Conservation (phyloP, 1,284 basidiomycete species). For the Kwoniella shivajii region DNA sequence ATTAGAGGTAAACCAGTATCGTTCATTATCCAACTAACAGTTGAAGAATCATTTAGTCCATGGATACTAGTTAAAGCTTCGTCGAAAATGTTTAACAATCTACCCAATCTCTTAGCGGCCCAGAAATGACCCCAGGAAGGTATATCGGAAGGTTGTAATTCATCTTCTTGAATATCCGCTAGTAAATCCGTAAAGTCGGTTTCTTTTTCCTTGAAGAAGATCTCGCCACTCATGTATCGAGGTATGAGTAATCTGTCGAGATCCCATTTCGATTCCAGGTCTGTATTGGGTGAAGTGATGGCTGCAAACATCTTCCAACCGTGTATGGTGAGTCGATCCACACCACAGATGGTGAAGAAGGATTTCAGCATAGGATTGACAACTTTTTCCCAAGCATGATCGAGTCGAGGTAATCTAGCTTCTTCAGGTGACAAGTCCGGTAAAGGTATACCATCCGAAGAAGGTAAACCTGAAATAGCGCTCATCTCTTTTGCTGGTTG, state of each 20-base stretch:
- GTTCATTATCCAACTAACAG: slow-evolving; percentile 29
- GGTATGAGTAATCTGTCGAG: slow-evolving; percentile 36
- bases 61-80: slow-evolving; percentile 35
- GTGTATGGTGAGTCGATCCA: slow-evolving; percentile 42
- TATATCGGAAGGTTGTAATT: slow-evolving; percentile 33
- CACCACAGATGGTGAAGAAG: slow-evolving; percentile 35
- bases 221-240: slow-evolving; percentile 35
- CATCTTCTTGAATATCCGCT: slow-evolving; percentile 25
- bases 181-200: slow-evolving; percentile 13
- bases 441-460: slow-evolving; percentile 33
- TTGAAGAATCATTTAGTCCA: slow-evolving; percentile 28
- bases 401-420: slow-evolving; percentile 30
- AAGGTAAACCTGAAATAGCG: slow-evolving; percentile 36
- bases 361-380: slow-evolving; percentile 36
- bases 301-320: slow-evolving; percentile 47
- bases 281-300: slow-evolving; percentile 25
- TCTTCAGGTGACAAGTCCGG: slow-evolving; percentile 30
- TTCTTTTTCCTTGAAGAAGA: slow-evolving; percentile 31
- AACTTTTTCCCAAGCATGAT: slow-evolving; percentile 42
- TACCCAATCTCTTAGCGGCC: slow-evolving; percentile 37
- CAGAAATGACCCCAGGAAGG: slow-evolving; percentile 45
- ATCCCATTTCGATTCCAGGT: slow-evolving; percentile 10
- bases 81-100: slow-evolving; percentile 39
- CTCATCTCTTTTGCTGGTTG: slow-evolving; percentile 37
- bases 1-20: slow-evolving; percentile 22